Evolutionary conservation across 176 grass and related monocot species (phyloP).

Genomic region (Musa troglodytarum): DNA sequence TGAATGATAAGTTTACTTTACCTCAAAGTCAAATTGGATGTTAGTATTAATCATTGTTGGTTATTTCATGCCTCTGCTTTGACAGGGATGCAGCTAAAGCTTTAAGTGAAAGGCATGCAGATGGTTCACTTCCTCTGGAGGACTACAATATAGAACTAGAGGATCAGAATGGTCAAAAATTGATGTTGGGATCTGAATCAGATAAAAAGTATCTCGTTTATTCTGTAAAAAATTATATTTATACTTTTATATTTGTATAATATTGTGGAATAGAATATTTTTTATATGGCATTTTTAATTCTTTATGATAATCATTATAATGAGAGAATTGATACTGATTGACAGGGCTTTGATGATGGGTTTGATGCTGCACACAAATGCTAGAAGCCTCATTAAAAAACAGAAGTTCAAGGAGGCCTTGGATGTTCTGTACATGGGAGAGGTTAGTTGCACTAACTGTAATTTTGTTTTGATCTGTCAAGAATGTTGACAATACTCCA

Average conservation of each 20-base stretch:
- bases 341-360: conserved; percentile 74
- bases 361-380: conserved; percentile 86
- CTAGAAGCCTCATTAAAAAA: conserved; percentile 62
- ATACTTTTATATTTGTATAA: conserved; percentile 7
- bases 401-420: conserved; percentile 62
- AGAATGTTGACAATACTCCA: not conserved
- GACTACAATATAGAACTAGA: conserved; percentile 89
- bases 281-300: not conserved
- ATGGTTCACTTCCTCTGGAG: conserved; percentile 66
- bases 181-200: conserved; percentile 72
- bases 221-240: conserved; percentile 1
- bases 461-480: not conserved
- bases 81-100: conserved; percentile 66
- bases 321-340: not conserved
- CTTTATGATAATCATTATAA: not conserved
- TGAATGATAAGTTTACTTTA: no score
- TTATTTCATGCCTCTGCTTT: not conserved
- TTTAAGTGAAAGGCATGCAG: conserved; percentile 74
- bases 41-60: not conserved
- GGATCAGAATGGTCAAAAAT: conserved; percentile 84
- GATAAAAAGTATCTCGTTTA: conserved; percentile 57
- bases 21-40: no score
- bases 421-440: conserved; percentile 73
- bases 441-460: conserved; percentile 42
- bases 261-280: not conserved